phyloP scores from a whole-genome alignment of 2,329 filamentous ascomycete species.

The Pezicula carpinea region DNA sequence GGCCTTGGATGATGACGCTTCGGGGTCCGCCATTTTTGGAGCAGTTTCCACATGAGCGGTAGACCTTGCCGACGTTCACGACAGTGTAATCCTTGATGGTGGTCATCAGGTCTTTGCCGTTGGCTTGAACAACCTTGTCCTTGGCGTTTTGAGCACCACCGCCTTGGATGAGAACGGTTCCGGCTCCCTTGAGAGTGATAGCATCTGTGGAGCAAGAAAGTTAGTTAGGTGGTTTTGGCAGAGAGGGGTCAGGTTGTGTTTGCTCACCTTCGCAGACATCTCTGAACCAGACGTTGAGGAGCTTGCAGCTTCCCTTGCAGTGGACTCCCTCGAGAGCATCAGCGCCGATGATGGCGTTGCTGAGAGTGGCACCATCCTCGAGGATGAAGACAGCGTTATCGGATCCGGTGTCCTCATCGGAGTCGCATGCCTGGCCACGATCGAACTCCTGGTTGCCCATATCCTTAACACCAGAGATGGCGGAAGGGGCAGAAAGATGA shows the following conservation, averaged over 20 bases:
- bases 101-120: slow-evolving; percentile 26
- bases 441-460: slow-evolving; percentile 20
- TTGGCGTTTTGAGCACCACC: slow-evolving; percentile 30
- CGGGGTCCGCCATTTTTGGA: slow-evolving; percentile 27
- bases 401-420: slow-evolving; percentile 15
- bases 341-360: slow-evolving; percentile 50
- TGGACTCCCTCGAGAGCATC: slow-evolving; percentile 46
- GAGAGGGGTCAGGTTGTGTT: slow-evolving; percentile 21
- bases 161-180: slow-evolving; percentile 30
- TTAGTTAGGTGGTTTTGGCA: neutral
- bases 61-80: slow-evolving; percentile 35
- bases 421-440: slow-evolving; percentile 17
- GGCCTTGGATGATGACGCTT: slow-evolving; percentile 35
- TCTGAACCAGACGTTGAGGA: slow-evolving; percentile 38
- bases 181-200: slow-evolving; percentile 30
- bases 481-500: slow-evolving; percentile 6
- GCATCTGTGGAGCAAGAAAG: slow-evolving; percentile 34
- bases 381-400: slow-evolving; percentile 46
- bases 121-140: slow-evolving; percentile 34
- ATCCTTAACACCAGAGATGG: slow-evolving; percentile 13
- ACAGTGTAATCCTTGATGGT: slow-evolving; percentile 34
- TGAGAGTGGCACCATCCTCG: slow-evolving; percentile 43
- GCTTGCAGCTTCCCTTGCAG: slow-evolving; percentile 42
- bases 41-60: slow-evolving; percentile 35
- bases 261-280: neutral